These are phyloP conservation scores for Bacterosira constricta DNA, from an alignment of 108 stramenopile species.

Conservation along the genomic window DNA sequence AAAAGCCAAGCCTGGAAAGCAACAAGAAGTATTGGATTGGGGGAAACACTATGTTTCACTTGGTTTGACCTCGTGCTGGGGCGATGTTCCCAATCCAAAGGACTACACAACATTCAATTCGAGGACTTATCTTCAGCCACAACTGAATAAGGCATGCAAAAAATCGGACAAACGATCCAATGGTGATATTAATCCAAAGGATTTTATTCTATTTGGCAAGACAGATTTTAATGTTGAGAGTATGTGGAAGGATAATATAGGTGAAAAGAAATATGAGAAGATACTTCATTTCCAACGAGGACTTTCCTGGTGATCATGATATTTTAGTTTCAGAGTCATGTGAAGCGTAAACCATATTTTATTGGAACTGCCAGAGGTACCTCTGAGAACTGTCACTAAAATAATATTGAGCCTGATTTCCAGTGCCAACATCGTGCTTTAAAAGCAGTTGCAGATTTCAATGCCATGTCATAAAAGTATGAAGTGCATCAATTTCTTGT, in stretches of 20 bases:
- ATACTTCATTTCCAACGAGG: conserved; percentile 74
- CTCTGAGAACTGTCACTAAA: no score
- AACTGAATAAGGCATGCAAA: conserved; percentile 75
- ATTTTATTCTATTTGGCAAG: conserved; percentile 69
- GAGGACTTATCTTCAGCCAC: conserved; percentile 73
- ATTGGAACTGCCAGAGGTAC: no score
- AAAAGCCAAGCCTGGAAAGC: conserved; percentile 56
- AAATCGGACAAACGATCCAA: conserved; percentile 57
- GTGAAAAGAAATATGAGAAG: conserved; percentile 56
- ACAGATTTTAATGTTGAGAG: conserved; percentile 46
- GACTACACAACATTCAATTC: conserved; percentile 76
- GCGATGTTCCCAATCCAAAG: conserved; percentile 57
- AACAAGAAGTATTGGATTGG: conserved; percentile 68
- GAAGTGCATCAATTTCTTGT: no score
- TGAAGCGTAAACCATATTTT: no score
- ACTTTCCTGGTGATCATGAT: conserved; percentile 76
- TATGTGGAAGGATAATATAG: conserved; percentile 74
- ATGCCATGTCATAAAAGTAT: no score
- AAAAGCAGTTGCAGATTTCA: no score
- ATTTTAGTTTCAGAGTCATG: no score
- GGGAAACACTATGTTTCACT: conserved; percentile 49
- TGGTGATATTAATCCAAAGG: conserved; percentile 78
- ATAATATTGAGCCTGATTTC: no score
- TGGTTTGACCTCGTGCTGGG: conserved; percentile 64
- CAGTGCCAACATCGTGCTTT: no score